A percentile compares a stretch with the other conserved stretches of the same genome.
Conservation (phyloP, 306 rosid genomes). For the Vachellia pachyceras region DNA sequence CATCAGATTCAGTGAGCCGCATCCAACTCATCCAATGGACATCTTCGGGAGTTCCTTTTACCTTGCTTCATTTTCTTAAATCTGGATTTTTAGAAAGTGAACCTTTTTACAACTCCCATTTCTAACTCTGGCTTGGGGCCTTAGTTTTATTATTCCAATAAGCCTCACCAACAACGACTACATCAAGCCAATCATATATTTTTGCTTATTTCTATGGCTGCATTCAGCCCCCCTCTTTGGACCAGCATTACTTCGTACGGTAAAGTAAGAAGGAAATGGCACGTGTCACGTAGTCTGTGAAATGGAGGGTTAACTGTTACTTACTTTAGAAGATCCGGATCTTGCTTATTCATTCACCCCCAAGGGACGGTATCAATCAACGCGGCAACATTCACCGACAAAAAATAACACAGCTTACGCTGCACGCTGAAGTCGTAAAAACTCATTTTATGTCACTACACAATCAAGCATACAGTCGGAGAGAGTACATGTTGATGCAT, state of each 20-base stretch:
- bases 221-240: neutral
- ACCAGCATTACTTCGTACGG: neutral
- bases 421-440: neutral
- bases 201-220: neutral
- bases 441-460: conserved; percentile 23
- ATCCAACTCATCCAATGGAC: too few species aligned
- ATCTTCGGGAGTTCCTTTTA: too few species aligned
- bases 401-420: neutral
- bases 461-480: conserved; percentile 25
- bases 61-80: too few species aligned
- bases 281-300: neutral
- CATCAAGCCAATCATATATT: neutral
- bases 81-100: neutral
- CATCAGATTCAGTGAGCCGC: too few species aligned
- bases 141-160: too few species aligned
- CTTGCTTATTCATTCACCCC: neutral
- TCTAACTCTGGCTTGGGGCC: neutral
- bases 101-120: neutral
- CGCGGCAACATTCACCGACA: neutral
- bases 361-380: neutral
- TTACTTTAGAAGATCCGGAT: neutral
- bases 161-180: too few species aligned
- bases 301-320: neutral
- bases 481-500: conserved; percentile 28
- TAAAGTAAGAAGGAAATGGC: neutral